Evolutionary conservation across 805 yeast species (phyloP), one percentile per base, ranked within the genome.

Genomic region (Candida cerambycidarum): DNA sequence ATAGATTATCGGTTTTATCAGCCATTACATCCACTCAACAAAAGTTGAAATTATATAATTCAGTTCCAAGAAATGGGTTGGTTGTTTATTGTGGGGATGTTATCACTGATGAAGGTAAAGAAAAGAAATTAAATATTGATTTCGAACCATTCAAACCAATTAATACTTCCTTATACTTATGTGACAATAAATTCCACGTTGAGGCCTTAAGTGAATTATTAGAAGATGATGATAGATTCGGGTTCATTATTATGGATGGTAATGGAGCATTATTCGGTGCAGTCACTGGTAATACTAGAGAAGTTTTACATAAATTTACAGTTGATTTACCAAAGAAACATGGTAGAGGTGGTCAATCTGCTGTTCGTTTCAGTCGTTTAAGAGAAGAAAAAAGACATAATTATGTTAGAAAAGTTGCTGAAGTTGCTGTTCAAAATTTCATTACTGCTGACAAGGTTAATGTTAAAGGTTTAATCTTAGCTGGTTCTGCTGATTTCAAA

Each of bases 341-440:
- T 77, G 99, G 99, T 61, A 86, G 99, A 79, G 99, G 99, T 86
- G 99, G 99, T 85, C 99, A 93, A 75, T 93, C 99, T 50, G 99
- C 99, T 34, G 65, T 93, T 56, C 98, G 99, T 88, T 93, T 93
- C 76, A 84, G 97, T 18, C 90, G 99, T 78, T 78, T 93, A 67
- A 86, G 99, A 79, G 99, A 93, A 57, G 99, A 93, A 71, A 93
- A 93, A 68, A 89, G 99, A 76, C 99, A 93, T 69, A 93, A 93
- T 67, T 93, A 93, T 71, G 95, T 93, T 48, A 82, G 99, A 71
- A 93, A 93, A 62, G 99, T 93, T 37, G 96, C 98, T 39, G 99
- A 93, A 74, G 92, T 82, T 39, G 98, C 99, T 5, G 98, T 93
- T 27, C 99, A 93, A 68, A 88, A 88, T 72, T 93, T 93, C 69